These are phyloP conservation scores for Neopestalotiopsis rosae DNA, from an alignment of 2,329 filamentous ascomycete species.

Conservation along the genomic window DNA sequence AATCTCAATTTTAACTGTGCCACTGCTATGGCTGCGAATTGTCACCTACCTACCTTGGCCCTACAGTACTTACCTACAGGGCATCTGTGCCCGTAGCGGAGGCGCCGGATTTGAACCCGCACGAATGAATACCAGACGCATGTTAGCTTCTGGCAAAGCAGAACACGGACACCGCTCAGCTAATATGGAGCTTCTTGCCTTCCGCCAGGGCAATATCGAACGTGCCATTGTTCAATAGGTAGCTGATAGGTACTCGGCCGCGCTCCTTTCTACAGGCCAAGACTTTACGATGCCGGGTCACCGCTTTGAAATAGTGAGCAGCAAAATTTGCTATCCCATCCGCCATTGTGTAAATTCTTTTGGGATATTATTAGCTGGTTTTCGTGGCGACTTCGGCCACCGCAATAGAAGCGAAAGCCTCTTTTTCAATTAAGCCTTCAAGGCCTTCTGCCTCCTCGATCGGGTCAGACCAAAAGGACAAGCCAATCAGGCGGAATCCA, in stretches of 20 bases:
- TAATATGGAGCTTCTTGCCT: background rate
- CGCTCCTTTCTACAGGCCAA: background rate
- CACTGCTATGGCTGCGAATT: background rate
- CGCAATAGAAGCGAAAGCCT: background rate
- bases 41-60: background rate
- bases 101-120: background rate
- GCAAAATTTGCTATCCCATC: slow-evolving; percentile 3
- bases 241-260: background rate
- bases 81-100: background rate
- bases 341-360: background rate
- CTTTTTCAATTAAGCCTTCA: background rate
- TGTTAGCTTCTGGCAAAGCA: background rate
- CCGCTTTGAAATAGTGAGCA: background rate
- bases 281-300: background rate
- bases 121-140: slow-evolving; percentile 1
- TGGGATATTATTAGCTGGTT: background rate
- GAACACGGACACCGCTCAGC: background rate
- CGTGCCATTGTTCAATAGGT: background rate
- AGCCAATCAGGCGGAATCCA: slow-evolving; percentile 5
- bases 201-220: background rate
- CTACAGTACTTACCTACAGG: background rate
- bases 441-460: background rate
- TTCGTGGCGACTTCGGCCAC: background rate
- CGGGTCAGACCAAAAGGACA: background rate
- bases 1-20: background rate